A percentile compares a stretch with the other conserved stretches of the same genome.
phyloP scores from a whole-genome alignment of 192 early-diverging fungal genomes.

The Ambispora gerdemannii region DNA sequence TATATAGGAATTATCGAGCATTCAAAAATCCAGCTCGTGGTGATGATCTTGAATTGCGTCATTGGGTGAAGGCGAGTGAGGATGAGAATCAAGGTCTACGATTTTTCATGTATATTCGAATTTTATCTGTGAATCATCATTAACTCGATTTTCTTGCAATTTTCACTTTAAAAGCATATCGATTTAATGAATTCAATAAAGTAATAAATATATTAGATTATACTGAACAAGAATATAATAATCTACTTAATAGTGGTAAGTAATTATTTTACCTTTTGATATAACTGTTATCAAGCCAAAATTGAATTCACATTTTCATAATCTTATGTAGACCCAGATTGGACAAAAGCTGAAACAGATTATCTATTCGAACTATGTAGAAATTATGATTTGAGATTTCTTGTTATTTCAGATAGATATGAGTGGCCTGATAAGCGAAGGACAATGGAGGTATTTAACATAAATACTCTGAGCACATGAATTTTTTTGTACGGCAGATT shows the following conservation, averaged over 20 bases:
- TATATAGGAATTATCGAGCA: constrained; percentile 57
- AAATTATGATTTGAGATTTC: constrained; percentile 76
- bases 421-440: constrained; percentile 49
- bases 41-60: constrained; percentile 69
- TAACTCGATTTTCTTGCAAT: constrained; percentile 17
- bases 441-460: constrained; percentile 46
- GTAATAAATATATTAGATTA: constrained; percentile 65
- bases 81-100: constrained; percentile 35
- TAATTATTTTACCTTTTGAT: too few species aligned
- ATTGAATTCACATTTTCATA: too few species aligned
- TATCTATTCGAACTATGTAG: constrained; percentile 73
- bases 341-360: constrained; percentile 85
- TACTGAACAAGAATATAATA: constrained; percentile 82
- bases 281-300: too few species aligned
- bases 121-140: background rate
- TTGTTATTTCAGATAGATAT: constrained; percentile 84
- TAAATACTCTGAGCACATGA: too few species aligned
- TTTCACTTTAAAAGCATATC: constrained; percentile 54
- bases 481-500: too few species aligned
- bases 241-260: constrained; percentile 19
- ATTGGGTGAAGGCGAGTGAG: constrained; percentile 78
- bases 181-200: constrained; percentile 77
- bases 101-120: background rate
- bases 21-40: constrained; percentile 77
- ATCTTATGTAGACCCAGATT: constrained; percentile 54